These are phyloP conservation scores for Leccinum ochraceum DNA, from an alignment of 768 basidiomycete genomes.

Conservation along the genomic window DNA sequence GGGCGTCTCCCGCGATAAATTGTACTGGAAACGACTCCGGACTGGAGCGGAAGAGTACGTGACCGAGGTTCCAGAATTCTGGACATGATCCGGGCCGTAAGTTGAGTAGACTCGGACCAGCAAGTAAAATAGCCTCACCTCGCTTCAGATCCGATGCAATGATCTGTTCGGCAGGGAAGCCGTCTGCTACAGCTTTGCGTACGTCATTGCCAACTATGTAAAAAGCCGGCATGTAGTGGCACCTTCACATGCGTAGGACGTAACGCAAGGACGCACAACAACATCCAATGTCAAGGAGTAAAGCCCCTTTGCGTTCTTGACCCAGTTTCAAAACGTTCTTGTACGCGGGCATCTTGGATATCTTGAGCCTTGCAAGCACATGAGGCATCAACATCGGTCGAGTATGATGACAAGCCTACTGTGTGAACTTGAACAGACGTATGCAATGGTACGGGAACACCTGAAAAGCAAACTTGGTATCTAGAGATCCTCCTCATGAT, in stretches of 20 bases:
- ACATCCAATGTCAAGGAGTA: constrained; percentile 48
- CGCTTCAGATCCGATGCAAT: constrained; percentile 40
- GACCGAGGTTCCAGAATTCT: constrained; percentile 66
- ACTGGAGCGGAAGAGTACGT: constrained; percentile 56
- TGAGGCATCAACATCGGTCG: neutral
- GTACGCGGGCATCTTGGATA: constrained; percentile 24
- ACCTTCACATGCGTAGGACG: neutral
- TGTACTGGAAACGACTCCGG: constrained; percentile 51
- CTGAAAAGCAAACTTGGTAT: constrained; percentile 10
- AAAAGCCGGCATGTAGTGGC: neutral
- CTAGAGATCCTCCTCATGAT: neutral
- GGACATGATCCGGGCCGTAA: neutral
- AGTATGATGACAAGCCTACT: constrained; percentile 6
- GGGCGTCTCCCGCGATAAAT: constrained; percentile 57
- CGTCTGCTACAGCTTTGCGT: constrained; percentile 42
- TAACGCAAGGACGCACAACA: constrained; percentile 35
- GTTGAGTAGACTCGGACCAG: neutral
- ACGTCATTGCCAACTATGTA: constrained; percentile 42
- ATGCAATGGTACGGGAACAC: constrained; percentile 29
- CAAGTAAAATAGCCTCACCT: constrained; percentile 26
- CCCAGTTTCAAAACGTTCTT: constrained; percentile 37
- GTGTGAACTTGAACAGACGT: constrained; percentile 17
- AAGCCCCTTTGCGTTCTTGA: constrained; percentile 34
- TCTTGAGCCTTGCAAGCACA: constrained; percentile 19
- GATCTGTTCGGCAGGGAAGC: constrained; percentile 39